Percentiles rank a stretch among this genome's conserved stretches.
Evolutionary conservation across 139 green algal genomes (phyloP).

Genomic region (Ettlia oleoabundans): DNA sequence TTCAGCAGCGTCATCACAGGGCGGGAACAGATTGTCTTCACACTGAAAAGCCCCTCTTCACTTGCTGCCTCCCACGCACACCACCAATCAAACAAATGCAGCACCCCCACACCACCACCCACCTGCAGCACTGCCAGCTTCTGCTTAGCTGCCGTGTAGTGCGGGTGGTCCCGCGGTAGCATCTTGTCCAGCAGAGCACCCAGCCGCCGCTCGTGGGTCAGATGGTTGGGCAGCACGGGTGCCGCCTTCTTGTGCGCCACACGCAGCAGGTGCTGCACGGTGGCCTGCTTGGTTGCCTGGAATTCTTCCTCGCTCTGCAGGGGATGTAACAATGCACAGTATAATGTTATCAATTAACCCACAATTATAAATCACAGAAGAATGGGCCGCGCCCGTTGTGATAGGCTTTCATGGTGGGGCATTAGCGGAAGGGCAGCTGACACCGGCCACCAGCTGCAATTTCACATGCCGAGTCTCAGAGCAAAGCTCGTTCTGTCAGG

Average conservation of each 20-base stretch:
- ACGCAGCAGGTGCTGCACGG: neutral
- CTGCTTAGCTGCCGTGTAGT: neutral
- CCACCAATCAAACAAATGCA: neutral
- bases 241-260: neutral
- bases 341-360: neutral
- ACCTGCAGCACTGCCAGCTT: slow-evolving; percentile 28
- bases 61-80: no score
- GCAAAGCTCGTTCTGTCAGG: no score
- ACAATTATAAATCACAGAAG: no score
- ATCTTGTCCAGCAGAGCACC: slow-evolving; percentile 2
- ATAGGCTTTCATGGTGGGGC: no score
- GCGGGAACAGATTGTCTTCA: no score
- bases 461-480: no score
- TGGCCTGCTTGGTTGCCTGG: slow-evolving; percentile 20
- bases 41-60: no score
- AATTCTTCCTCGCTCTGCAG: slow-evolving; percentile 36
- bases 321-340: neutral
- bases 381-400: no score
- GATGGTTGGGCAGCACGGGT: slow-evolving; percentile 1
- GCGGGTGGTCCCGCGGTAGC: slow-evolving; percentile 27
- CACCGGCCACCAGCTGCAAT: no score
- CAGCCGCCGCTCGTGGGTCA: neutral
- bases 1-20: neutral
- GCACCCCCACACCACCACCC: neutral
- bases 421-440: no score